Evolutionary conservation across 768 basidiomycete species (phyloP).

Genomic region (Phylloporus scabripes): DNA sequence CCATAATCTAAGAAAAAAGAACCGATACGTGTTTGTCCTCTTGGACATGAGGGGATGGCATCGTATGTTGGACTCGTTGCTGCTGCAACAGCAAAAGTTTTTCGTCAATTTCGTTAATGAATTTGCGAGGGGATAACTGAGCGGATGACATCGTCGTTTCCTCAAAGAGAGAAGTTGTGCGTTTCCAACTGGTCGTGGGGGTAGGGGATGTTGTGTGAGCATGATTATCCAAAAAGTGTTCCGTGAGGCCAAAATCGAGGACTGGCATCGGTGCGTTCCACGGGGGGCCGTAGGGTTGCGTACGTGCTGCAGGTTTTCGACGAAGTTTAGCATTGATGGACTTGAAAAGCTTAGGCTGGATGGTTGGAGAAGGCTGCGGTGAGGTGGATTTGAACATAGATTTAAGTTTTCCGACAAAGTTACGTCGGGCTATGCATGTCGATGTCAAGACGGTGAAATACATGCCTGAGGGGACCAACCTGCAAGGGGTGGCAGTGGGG

Average conservation of each 20-base stretch:
- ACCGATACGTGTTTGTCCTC: not conserved
- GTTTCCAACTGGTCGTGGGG: not conserved
- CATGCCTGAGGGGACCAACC: not conserved
- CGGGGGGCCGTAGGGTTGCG: constrained; percentile 35
- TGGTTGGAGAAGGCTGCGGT: not conserved
- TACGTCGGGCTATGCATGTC: constrained; percentile 4
- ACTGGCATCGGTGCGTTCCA: constrained; percentile 31
- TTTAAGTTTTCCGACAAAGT: constrained; percentile 17
- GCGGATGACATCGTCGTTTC: not conserved
- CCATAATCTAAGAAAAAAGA: not conserved
- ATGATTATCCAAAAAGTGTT: not conserved
- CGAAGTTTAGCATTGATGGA: constrained; percentile 14
- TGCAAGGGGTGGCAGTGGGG: not conserved
- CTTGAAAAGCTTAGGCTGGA: constrained; percentile 11
- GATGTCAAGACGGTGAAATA: not conserved
- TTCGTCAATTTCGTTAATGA: constrained; percentile 18
- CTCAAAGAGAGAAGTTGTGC: not conserved
- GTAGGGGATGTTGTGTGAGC: not conserved
- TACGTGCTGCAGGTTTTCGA: constrained; percentile 27
- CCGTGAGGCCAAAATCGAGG: not conserved
- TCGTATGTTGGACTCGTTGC: constrained; percentile 1
- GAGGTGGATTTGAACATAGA: constrained; percentile 18
- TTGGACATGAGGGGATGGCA: constrained; percentile 2
- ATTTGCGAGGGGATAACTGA: constrained; percentile 15
- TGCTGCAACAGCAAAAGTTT: constrained; percentile 17